These are phyloP conservation scores for Dothiorella sarmentorum DNA, from an alignment of 2,329 filamentous ascomycete genomes.

Conservation along the genomic window DNA sequence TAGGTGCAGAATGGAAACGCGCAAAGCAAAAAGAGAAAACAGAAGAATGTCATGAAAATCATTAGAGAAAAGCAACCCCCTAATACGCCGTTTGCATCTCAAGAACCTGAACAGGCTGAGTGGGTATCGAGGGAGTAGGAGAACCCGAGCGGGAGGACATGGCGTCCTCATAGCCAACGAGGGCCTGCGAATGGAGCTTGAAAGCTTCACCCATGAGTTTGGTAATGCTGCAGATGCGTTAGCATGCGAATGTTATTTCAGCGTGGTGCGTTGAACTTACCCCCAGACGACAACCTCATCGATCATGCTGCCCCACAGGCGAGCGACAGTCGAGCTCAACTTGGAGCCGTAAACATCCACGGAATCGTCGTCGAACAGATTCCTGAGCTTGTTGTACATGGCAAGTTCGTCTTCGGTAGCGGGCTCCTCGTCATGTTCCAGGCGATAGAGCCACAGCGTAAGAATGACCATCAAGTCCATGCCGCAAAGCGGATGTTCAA, in stretches of 20 bases:
- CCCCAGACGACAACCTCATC: constrained; percentile 99
- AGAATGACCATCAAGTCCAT: constrained; percentile 98
- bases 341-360: constrained; percentile 77
- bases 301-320: constrained; percentile 95
- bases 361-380: constrained; percentile 85
- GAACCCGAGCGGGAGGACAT: constrained; percentile 47
- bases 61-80: constrained; percentile 13
- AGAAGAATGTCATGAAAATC: constrained; percentile 17
- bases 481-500: constrained; percentile 94
- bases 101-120: constrained; percentile 39
- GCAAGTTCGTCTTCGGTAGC: constrained; percentile 76
- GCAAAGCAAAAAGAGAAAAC: background rate
- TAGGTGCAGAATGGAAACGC: constrained; percentile 10
- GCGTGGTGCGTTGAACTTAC: constrained; percentile 59
- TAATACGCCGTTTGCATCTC: constrained; percentile 46
- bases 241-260: constrained; percentile 33
- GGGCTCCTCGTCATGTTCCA: constrained; percentile 97
- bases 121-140: constrained; percentile 40
- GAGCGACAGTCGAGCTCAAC: constrained; percentile 90
- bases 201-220: constrained; percentile 98
- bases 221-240: constrained; percentile 64
- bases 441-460: constrained; percentile 95
- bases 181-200: constrained; percentile 90
- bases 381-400: constrained; percentile 91
- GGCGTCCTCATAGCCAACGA: constrained; percentile 91